Evolutionary conservation across 2,329 filamentous ascomycete species (phyloP), one percentile per base, ranked within the genome.

Genomic region (Salinomyces thailandicus): DNA sequence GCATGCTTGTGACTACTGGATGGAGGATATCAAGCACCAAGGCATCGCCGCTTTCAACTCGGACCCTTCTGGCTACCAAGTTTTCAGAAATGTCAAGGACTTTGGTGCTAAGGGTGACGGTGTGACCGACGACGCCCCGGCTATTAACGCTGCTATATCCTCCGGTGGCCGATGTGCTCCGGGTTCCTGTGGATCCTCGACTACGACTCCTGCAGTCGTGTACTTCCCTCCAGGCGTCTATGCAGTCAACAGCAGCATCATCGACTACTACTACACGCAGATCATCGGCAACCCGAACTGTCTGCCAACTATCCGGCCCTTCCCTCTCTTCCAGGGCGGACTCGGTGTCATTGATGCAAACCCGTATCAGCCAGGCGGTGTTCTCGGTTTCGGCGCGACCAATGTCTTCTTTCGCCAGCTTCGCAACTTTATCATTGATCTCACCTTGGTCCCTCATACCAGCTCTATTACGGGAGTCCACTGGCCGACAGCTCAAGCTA

Each of bases 341-440:
- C 49, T 79, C 39, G 31, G 31, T 33, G 15, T 37, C 18, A 72
- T 80, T 35, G 71, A 77, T 50, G 71, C 65, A 26, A 68, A 74
- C 48, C 67, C 64, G 15, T 70, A 76, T 47, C 54, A 68, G 50
- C 51, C 45, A 5, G 53, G 56, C 38, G 57, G 57, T 8, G 50
- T 50, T 7, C 53, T 65, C 45, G 42, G 41, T 31, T 58, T 50
- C 48, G 51, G 51, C 7, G 61, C 73, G 3, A 74, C 73, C 22
- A 77, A 73, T 46, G 72, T 79, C 7, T 83, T 83, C 57, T 77
- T 68, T 51, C 66, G 77, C 30, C 72, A 77, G 45, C 68, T 82
- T 39, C 66, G 76, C 6, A 83, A 84, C 50, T 66, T 84, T 33
- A 62, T 77, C 37, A 63, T 83, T 26, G 78, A 83, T 50, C 62